Base-by-base conservation (phyloP, 202 grass and related monocot species). In the Eragrostis tef region DNA sequence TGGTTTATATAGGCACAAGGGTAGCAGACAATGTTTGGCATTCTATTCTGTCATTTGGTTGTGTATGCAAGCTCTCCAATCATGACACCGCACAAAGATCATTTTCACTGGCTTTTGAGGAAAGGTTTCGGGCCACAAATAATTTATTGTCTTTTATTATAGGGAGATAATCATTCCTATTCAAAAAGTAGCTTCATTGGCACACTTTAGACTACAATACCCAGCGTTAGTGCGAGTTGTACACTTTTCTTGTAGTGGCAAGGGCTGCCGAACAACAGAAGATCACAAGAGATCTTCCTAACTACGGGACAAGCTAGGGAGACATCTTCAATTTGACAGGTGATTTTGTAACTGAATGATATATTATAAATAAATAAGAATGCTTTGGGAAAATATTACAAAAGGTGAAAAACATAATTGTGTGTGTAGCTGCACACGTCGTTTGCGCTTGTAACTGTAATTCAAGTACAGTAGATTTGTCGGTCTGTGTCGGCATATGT, bases 1-100 rank as follows among this genome's bases (percentile, higher is more conserved):
- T 29, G 6, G 21, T 86, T 86, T 89, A 86, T 89, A 89, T 89
- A 83, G 79, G 50, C 22, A 11, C n/a, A 3, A 3, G 7, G n/a
- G 20, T 22, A 8, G 54, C 54, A 14, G 1, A 39, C 13, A n/a
- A 26, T 26, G 11, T 0, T 13, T 3, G 21, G 11, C n/a, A n/a
- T n/a, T n/a, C n/a, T n/a, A n/a, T n/a, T n/a, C n/a, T 24, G 0
- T 12, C 9, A 39, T 11, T 11, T 49, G 13, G 11, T 14, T 13
- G 1, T 49, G 47, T 5, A 49, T 49, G 47, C 46, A 48, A 13
- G 9, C 12, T 49, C 11, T 49, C 13, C 47, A 49, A 49, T 49
- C 9, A 14, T 15, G 47, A 16, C 7, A 49, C 34, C 34, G 34
- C 34, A 39, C 34, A 39, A 39, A 39, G 34, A 39, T 39, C 49